phyloP scores from a whole-genome alignment of 345 rosid genomes.

The Bruguiera parviflora region DNA sequence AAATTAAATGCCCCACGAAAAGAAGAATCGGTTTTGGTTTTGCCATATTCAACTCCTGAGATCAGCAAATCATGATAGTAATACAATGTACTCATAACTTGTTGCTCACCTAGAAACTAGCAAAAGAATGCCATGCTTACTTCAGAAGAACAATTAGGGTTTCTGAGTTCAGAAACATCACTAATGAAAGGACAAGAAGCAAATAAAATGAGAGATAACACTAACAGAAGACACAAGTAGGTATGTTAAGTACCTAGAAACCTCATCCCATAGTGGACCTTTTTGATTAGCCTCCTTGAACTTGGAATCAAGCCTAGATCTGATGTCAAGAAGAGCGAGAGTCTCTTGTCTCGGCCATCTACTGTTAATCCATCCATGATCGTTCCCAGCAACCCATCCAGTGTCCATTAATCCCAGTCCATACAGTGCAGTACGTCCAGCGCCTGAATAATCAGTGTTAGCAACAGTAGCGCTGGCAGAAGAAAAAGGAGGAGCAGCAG shows the following conservation, averaged over 20 bases:
- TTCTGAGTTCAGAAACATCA: not conserved
- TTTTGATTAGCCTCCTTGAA: constrained; percentile 95
- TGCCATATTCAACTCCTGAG: too few relatives aligned
- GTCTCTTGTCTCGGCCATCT: constrained; percentile 99
- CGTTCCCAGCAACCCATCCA: constrained; percentile 43
- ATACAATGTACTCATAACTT: not conserved
- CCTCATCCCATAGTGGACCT: constrained; percentile 96
- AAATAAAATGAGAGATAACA: not conserved
- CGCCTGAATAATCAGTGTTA: constrained; percentile 28
- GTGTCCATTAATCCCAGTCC: constrained; percentile 34
- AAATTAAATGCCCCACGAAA: too few relatives aligned
- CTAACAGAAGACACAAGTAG: not conserved
- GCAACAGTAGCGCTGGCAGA: constrained; percentile 6
- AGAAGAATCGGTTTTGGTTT: too few relatives aligned
- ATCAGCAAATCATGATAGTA: not conserved
- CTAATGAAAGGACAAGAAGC: not conserved
- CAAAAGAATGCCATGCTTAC: not conserved
- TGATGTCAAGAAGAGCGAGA: constrained; percentile 88
- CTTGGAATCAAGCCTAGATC: constrained; percentile 92
- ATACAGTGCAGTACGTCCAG: constrained; percentile 28
- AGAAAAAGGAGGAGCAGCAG: constrained; percentile 5
- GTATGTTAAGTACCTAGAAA: constrained; percentile 61
- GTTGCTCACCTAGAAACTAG: not conserved
- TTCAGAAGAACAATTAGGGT: constrained; percentile 14
- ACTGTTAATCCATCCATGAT: constrained; percentile 50